Evolutionary conservation across 1,284 basidiomycete genomes (phyloP), one percentile per base, ranked within the genome.

Genomic region (Afroboletus lepidellus): DNA sequence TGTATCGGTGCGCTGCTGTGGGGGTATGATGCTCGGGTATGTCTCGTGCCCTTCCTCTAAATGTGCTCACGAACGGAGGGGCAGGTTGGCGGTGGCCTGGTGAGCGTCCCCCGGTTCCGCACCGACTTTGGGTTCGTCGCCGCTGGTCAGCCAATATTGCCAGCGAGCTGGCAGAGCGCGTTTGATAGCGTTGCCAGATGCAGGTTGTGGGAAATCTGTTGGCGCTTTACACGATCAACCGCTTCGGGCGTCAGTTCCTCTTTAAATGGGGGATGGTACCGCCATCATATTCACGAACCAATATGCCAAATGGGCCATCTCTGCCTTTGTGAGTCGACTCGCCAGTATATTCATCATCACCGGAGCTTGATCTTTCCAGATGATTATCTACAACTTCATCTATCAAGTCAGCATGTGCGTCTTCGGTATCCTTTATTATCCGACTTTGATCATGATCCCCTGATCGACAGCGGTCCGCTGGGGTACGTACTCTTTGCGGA

Each of bases 231-330:
- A 56, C 62, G 1, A 59, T 69, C 29, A 66, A 66, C 41, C 52
- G 48, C 3, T 65, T 52, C 20, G 64, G 64, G 1, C 62, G 64
- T 46, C 64, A 64, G 9, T 57, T 53, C 48, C 45, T 66, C 41
- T 66, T 67, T 37, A 66, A 59, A 46, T 68, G 60, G 60, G 66
- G 65, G 9, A 65, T 66, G 61, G 51, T 33, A 66, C 65, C 1
- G 3, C 53, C 25, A 63, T 68, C 30, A 23, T 69, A 5, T 43
- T 68, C 38, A 18, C 24, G 5, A 32, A 51, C 11, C 50, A 56
- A 32, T 21, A 18, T 20, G 59, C 57, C 25, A 64, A 57, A 39
- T 62, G 57, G 65, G 50, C 66, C 12, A 55, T 63, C 18, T 53
- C 56, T 25, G 53, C 57, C 1, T 64, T 69, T 34, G 65, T 69